A percentile compares a stretch with the other conserved stretches of the same genome.
Evolutionary conservation across 495 filamentous ascomycete genomes (phyloP).

Genomic region (Chaetomidium leptoderma): DNA sequence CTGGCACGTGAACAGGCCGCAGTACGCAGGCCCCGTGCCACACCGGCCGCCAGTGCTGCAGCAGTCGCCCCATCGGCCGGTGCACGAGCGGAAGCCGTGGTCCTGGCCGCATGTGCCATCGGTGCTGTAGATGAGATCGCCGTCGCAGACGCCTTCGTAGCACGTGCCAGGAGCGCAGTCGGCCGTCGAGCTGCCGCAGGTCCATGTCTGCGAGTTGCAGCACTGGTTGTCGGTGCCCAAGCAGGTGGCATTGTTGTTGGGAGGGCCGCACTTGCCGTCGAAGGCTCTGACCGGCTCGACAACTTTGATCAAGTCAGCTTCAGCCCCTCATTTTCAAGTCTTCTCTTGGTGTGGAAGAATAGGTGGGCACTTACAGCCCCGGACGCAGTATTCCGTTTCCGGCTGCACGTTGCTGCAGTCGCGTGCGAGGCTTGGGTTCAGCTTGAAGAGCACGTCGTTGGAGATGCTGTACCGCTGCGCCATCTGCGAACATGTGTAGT

Average conservation of each 20-base stretch:
- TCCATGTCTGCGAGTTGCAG: constrained; percentile 29
- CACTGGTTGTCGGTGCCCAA: constrained; percentile 24
- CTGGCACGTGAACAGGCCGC: not conserved
- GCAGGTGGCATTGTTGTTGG: constrained; percentile 33
- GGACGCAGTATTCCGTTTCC: constrained; percentile 28
- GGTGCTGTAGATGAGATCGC: constrained; percentile 22
- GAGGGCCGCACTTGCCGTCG: constrained; percentile 29
- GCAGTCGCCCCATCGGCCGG: constrained; percentile 31
- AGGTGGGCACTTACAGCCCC: constrained; percentile 25
- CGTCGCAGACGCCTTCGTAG: constrained; percentile 28
- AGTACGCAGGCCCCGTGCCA: not conserved
- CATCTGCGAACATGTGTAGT: constrained; percentile 23
- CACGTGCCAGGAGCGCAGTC: constrained; percentile 33
- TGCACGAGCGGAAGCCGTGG: constrained; percentile 20
- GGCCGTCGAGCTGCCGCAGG: constrained; percentile 25
- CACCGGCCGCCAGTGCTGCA: constrained; percentile 25
- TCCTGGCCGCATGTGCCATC: constrained; percentile 29
- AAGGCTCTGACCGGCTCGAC: constrained; percentile 25
- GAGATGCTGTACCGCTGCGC: constrained; percentile 14
- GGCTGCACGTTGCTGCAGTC: constrained; percentile 28
- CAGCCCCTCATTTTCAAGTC: not conserved
- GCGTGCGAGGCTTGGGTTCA: constrained; percentile 23
- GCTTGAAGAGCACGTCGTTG: constrained; percentile 20
- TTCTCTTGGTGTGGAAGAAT: not conserved
- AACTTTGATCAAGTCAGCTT: constrained; percentile 17